Base-by-base conservation (phyloP, 73 alveolate species). In the Loxodes magnus region DNA sequence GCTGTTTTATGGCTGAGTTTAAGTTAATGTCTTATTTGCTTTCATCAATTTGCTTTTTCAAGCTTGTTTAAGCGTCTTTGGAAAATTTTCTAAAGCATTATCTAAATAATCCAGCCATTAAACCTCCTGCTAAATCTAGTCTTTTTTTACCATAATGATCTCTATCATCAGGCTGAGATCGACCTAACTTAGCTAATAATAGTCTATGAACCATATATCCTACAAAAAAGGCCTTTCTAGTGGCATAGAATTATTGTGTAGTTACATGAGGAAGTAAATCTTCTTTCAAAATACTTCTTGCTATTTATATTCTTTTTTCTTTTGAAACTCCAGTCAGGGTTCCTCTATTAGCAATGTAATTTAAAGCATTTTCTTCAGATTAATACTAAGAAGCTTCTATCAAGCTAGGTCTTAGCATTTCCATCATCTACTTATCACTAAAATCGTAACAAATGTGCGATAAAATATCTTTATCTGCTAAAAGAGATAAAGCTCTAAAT, bases 81-180 rank as follows among this genome's bases (percentile, higher is more conserved):
- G 84, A 72, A 54, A 71, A 81, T 60, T 54, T 53, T 56, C 96
- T 74, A 65, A 90, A 87, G 20, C 81, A 72, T 60, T 87, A 84
- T 60, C 97, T 84, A 81, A 94, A 94, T 14, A 80, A 51, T 4
- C 83, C 61, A 20, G 96, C 90, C 50, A 94, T 77, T 51, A 94
- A 76, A 16, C 94, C 73, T 5, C 99, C 99, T 12, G 99, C 96
- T 95, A 87, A 86, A 73, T 94, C 99, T 14, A 94, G 72, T 76
- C 99, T 88, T 83, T 96, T 96, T 84, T 96, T 96, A 5, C 99
- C 99, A 79, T 91, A 96, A 73, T 96, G 98, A 79, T 96, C 99
- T 62, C 99, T 78, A 58, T 96, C 99, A 75, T 96, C 99, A 60
- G 90, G 98, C 15, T 56, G 71, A 5, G 84, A 86, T 64, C 97